These are phyloP conservation scores for Saussurea involucrata DNA, from an alignment of 129 eudicot genomes.

Conservation along the genomic window DNA sequence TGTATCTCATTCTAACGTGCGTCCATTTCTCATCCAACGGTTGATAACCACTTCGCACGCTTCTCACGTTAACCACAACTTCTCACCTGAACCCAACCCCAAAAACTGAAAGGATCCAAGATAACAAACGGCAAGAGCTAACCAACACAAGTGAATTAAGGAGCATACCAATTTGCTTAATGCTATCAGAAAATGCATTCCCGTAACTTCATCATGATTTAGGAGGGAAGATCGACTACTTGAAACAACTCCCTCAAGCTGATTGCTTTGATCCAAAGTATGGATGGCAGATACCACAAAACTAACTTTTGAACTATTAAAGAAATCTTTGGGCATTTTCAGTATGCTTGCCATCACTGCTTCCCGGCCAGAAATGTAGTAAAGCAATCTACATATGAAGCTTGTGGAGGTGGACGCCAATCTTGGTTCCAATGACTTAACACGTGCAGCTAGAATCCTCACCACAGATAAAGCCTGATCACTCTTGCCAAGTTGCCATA, in stretches of 20 bases:
- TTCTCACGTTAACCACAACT: too few relatives aligned
- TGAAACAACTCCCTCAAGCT: slow-evolving; percentile 75
- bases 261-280: slow-evolving; percentile 61
- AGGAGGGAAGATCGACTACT: slow-evolving; percentile 62
- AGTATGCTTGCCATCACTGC: slow-evolving; percentile 56
- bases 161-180: slow-evolving; percentile 77
- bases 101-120: neutral
- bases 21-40: too few relatives aligned
- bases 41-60: too few relatives aligned
- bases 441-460: slow-evolving; percentile 58
- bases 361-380: slow-evolving; percentile 64
- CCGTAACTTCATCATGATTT: slow-evolving; percentile 55
- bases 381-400: slow-evolving; percentile 67
- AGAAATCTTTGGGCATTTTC: slow-evolving; percentile 75
- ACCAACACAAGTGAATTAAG: slow-evolving; percentile 1
- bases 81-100: too few relatives aligned
- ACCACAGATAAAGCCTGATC: slow-evolving; percentile 64
- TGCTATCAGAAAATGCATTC: slow-evolving; percentile 70
- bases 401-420: slow-evolving; percentile 52
- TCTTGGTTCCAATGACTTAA: slow-evolving; percentile 53
- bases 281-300: slow-evolving; percentile 81
- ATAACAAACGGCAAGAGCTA: neutral
- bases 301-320: slow-evolving; percentile 76
- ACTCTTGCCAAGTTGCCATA: slow-evolving; percentile 74
- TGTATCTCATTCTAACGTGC: too few relatives aligned